Evolutionary conservation across 208 protist genomes (phyloP).

Genomic region (Leishmania amazonensis): DNA sequence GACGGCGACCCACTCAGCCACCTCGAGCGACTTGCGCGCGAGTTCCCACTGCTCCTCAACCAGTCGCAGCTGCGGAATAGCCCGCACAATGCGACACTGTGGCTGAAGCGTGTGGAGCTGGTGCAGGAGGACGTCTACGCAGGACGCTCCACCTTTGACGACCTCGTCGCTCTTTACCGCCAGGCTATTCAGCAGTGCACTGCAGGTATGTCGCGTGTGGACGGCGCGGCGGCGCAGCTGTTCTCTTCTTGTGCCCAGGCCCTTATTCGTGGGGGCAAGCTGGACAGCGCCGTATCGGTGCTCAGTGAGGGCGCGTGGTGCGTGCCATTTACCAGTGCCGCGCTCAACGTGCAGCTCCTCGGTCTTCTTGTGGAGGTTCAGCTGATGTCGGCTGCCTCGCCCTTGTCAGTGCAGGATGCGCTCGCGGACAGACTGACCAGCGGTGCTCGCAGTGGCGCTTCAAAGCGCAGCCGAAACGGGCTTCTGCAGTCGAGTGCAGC

Average conservation of each 20-base stretch:
- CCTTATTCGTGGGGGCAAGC: constrained; percentile 38
- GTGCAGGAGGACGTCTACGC: constrained; percentile 50
- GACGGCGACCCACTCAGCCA: constrained; percentile 39
- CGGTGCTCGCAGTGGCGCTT: neutral
- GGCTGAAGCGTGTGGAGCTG: constrained; percentile 83
- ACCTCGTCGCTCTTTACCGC: constrained; percentile 53
- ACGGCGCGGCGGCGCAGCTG: constrained; percentile 63
- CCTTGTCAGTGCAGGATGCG: constrained; percentile 4
- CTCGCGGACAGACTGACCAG: constrained; percentile 28
- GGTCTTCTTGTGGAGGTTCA: constrained; percentile 64
- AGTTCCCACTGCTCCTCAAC: constrained; percentile 69
- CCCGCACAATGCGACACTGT: constrained; percentile 49
- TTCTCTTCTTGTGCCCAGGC: constrained; percentile 50
- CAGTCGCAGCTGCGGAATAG: constrained; percentile 62
- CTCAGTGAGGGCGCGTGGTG: constrained; percentile 66
- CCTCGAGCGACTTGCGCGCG: constrained; percentile 38
- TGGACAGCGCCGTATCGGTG: constrained; percentile 41
- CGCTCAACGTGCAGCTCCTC: constrained; percentile 65
- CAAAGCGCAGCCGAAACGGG: constrained; percentile 26
- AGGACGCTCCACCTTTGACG: constrained; percentile 24
- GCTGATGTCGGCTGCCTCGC: constrained; percentile 27
- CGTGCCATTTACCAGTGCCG: constrained; percentile 49
- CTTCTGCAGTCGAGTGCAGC: constrained; percentile 28
- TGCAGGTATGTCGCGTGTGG: constrained; percentile 43
- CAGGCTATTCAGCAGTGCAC: constrained; percentile 77